Conservation (phyloP, 371 early-diverging fungal genomes). For the Entomophthora muscae region DNA sequence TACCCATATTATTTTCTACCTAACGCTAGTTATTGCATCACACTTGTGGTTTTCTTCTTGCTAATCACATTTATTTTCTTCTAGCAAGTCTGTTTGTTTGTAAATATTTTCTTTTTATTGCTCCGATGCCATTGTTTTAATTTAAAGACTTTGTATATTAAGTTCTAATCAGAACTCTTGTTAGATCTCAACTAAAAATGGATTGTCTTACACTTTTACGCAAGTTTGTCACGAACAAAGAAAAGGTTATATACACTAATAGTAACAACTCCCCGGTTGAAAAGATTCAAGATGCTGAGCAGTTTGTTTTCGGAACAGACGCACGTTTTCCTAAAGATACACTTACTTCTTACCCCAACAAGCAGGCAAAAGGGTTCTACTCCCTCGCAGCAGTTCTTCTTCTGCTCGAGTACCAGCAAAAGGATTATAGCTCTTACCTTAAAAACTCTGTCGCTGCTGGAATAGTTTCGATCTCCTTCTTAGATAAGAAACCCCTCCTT, state of each 20-base stretch:
- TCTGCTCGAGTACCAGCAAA: neutral
- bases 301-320: neutral
- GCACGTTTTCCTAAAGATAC: neutral
- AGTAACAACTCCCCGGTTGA: neutral
- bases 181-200: too few species aligned
- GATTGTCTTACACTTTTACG: neutral
- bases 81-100: too few species aligned
- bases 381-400: neutral
- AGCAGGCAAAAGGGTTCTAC: neutral
- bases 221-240: neutral
- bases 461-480: neutral
- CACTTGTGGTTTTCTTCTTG: too few species aligned
- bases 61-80: too few species aligned
- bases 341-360: neutral
- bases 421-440: neutral
- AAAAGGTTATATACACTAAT: neutral
- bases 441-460: neutral
- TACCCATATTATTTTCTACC: too few species aligned
- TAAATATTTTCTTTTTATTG: too few species aligned
- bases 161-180: too few species aligned
- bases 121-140: too few species aligned
- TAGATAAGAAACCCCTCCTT: neutral
- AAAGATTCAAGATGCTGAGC: neutral
- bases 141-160: too few species aligned
- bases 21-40: too few species aligned